Base-by-base conservation (phyloP, 495 filamentous ascomycete species). In the Talaromyces adpressus region DNA sequence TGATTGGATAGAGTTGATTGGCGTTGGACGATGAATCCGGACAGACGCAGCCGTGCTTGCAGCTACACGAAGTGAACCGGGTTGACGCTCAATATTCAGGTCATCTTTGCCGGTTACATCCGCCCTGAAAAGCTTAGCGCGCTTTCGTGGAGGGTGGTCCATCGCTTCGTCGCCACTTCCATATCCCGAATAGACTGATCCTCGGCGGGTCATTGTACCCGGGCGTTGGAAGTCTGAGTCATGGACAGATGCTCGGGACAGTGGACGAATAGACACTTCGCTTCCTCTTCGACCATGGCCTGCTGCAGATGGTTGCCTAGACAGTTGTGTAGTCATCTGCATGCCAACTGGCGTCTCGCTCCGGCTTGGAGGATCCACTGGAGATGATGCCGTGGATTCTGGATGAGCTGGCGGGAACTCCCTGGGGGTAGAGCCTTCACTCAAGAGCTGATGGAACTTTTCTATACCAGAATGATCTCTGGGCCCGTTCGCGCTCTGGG, bases 21-120 rank as follows among this genome's bases (percentile, higher is more conserved):
- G 82, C 32, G 90, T 84, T 7, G 92, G 92, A 61, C 90, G 84
- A 73, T 95, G 89, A 51, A 88, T 86, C n/a, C 92, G 90, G 62
- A 97, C 81, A 7, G 92, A 95, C 18, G 90, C 90, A 32, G 92
- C 85, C 16, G 91, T 93, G 71, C 91, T 94, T 20, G 92, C 92
- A 65, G 89, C 87, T 11, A 96, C 91, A 61, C 92, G 82, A n/a
- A 97, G 77, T 6, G 92, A 95, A 41, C 91, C 89, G 20, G 87
- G 83, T 54, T 85, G 86, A 29, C 84, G 79, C 49, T 86, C 89
- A 68, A 81, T 81, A 60, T 81, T 81, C 64, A 94, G 85, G 6
- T 88, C 83, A 6, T 85, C 82, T 53, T 85, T 87, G 30, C 84
- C 85, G 45, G 81, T 86, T 76, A 86, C 85, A 39, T 89, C 84